phyloP scores from a whole-genome alignment of 2,329 filamentous ascomycete genomes.

The Nemania sp. region DNA sequence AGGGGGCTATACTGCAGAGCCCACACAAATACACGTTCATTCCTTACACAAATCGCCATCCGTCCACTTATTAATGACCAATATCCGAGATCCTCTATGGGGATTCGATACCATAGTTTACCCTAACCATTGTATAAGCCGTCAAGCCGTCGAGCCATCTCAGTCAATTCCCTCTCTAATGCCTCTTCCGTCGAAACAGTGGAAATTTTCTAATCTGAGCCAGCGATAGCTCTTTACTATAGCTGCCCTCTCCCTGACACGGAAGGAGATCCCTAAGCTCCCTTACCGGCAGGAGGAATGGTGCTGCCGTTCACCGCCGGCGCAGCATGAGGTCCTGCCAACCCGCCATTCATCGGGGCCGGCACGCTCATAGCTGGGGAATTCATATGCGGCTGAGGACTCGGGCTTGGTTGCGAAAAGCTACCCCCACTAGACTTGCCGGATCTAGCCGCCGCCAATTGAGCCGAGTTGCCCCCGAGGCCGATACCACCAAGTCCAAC shows the following conservation, averaged over 20 bases:
- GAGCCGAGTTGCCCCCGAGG: conserved; percentile 33
- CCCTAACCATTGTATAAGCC: no score
- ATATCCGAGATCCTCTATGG: background rate
- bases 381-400: conserved; percentile 32
- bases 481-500: conserved; percentile 40
- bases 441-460: conserved; percentile 31
- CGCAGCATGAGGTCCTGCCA: conserved; percentile 16
- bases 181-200: conserved; percentile 17
- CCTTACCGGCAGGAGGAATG: conserved; percentile 26
- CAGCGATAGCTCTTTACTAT: conserved; percentile 9
- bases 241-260: conserved; percentile 19
- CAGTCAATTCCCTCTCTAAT: background rate
- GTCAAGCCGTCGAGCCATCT: no score
- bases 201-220: conserved; percentile 26
- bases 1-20: no score
- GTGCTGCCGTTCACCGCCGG: conserved; percentile 28
- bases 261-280: conserved; percentile 33
- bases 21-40: no score
- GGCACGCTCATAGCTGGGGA: conserved; percentile 27
- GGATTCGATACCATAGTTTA: no score
- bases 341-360: conserved; percentile 33
- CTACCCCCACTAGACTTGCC: conserved; percentile 30
- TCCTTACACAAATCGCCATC: no score
- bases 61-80: no score
- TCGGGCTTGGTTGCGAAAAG: conserved; percentile 33